These are phyloP conservation scores for Penstemon newberryi DNA, from an alignment of 257 asterid species.

Conservation along the genomic window DNA sequence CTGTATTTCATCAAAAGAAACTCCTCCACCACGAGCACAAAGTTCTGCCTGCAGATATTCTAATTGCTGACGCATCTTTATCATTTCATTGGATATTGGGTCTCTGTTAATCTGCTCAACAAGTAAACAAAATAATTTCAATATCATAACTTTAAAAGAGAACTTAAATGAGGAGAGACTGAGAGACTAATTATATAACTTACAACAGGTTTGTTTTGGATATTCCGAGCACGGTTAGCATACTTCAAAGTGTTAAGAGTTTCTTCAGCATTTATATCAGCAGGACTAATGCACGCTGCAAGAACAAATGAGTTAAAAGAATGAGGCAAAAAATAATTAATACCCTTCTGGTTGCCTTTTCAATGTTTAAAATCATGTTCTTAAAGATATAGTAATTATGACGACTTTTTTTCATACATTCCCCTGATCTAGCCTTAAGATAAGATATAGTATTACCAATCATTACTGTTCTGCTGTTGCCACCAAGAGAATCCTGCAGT, in stretches of 20 bases:
- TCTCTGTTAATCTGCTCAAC: slow-evolving; percentile 82
- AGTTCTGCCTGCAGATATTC: slow-evolving; percentile 96
- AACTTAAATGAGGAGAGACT: slow-evolving; percentile 14
- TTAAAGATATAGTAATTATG: slow-evolving; percentile 1
- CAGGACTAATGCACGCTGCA: slow-evolving; percentile 98
- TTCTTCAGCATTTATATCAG: slow-evolving; percentile 99
- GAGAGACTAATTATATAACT: slow-evolving; percentile 32
- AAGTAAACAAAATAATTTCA: slow-evolving; percentile 24
- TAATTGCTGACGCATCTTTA: slow-evolving; percentile 96
- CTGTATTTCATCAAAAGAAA: slow-evolving; percentile 88
- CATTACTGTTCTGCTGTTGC: slow-evolving; percentile 98
- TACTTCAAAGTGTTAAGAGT: slow-evolving; percentile 94
- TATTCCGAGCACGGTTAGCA: slow-evolving; percentile 99
- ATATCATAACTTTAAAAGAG: slow-evolving; percentile 16
- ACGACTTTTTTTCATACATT: background rate
- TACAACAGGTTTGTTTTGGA: slow-evolving; percentile 97
- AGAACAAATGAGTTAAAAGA: slow-evolving; percentile 17
- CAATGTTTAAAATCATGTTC: too few species aligned
- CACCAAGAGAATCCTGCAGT: slow-evolving; percentile 94
- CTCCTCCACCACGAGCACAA: slow-evolving; percentile 91
- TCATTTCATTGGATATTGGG: slow-evolving; percentile 90
- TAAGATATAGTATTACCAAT: slow-evolving; percentile 57
- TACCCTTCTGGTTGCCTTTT: too few species aligned
- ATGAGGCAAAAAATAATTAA: background rate
- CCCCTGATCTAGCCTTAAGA: slow-evolving; percentile 7